Evolutionary conservation across 139 green algal genomes (phyloP), one percentile per base, ranked within the genome.

Genomic region (Coelastrella sp.): DNA sequence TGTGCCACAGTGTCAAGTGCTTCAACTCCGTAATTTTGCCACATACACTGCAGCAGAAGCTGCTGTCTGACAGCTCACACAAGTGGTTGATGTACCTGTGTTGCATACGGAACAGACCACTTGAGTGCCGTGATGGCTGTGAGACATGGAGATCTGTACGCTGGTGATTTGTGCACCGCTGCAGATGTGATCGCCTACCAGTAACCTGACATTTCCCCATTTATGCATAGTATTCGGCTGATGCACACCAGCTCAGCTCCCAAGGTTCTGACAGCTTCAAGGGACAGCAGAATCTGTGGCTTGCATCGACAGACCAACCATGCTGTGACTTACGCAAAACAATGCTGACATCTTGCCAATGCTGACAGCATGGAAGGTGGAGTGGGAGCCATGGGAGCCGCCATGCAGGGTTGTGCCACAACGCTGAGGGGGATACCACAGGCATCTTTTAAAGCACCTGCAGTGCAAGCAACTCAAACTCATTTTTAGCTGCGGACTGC

Each of bases 1-100:
- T 84, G 73, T 92, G 90, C 7, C 59, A 86, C 61, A 85, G 24
- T 7, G 82, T 81, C 57, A 89, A n/a, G 25, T 65, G 49, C 70
- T 88, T 89, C 6, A 83, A 72, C 85, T 56, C 95, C 96, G 75
- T 93, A 91, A 4, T 85, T 27, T 73, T 82, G 57, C 96, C 95
- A 87, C 96, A 98, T 57, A 98, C 88, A 10, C 93, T 91, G 93
- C 96, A 98, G 0, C 68, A 75, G 93, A 95, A 97, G 57, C 93
- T 90, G 20, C 60, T 82, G 6, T 75, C 60, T 19, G 94, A 90
- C 20, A 97, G 93, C 8, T 88, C 49, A 82, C 94, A 97, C 63
- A 95, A 91, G 70, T 87, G 75, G 80, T 96, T 97, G 78, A 96
- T 93, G 89, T 97, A 97, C 25, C 93, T 96, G 92, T 82, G 68